phyloP scores from a whole-genome alignment of 2,329 filamentous ascomycete species.

The Colletotrichum tofieldiae region DNA sequence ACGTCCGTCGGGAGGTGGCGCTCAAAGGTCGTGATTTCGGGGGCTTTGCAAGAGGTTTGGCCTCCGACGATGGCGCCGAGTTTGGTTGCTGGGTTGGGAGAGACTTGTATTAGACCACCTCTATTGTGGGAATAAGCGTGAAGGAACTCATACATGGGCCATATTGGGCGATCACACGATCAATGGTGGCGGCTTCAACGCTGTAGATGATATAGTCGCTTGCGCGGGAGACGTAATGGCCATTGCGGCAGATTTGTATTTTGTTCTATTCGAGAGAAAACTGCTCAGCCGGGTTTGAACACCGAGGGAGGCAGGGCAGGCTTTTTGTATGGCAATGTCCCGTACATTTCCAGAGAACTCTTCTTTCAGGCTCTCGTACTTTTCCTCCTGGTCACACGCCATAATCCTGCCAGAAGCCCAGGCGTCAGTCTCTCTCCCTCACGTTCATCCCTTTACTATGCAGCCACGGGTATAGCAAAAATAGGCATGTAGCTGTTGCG shows the following conservation, averaged over 20 bases:
- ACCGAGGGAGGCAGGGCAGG: constrained; percentile 27
- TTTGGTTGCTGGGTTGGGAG: constrained; percentile 81
- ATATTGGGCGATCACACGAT: constrained; percentile 87
- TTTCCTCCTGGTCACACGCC: constrained; percentile 94
- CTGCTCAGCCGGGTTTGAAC: constrained; percentile 37
- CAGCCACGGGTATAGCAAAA: constrained; percentile 9
- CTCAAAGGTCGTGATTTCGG: constrained; percentile 95
- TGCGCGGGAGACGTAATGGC: constrained; percentile 93
- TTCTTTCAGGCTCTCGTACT: constrained; percentile 83
- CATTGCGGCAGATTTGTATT: constrained; percentile 92
- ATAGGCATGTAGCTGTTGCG: constrained; percentile 50
- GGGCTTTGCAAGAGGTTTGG: constrained; percentile 98
- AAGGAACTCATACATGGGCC: constrained; percentile 81
- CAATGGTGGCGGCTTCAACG: constrained; percentile 94
- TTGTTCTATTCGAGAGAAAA: constrained; percentile 68
- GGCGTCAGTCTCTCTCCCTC: constrained; percentile 32
- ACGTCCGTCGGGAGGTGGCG: constrained; percentile 89
- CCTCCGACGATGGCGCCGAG: constrained; percentile 95
- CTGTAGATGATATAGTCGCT: constrained; percentile 99
- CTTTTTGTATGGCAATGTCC: constrained; percentile 32
- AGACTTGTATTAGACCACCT: constrained; percentile 29
- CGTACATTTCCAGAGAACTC: constrained; percentile 92
- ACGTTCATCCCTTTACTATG: background rate
- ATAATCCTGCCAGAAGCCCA: constrained; percentile 76
- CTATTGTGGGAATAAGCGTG: constrained; percentile 15